These are phyloP conservation scores for Pythium scleroteichum DNA, from an alignment of 352 stramenopile species.

Conservation along the genomic window DNA sequence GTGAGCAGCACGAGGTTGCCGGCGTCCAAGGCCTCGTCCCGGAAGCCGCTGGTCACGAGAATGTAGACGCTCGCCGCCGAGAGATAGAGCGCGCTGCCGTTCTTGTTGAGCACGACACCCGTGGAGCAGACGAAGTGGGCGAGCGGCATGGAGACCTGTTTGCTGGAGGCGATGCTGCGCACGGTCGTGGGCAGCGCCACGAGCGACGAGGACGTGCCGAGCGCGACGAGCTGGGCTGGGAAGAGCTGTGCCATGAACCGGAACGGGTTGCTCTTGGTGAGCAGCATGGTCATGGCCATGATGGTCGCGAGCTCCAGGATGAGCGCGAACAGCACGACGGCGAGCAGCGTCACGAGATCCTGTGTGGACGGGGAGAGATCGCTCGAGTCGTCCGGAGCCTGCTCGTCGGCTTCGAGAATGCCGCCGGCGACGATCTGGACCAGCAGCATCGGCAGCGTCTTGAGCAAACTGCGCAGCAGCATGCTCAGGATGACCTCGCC, in stretches of 20 bases:
- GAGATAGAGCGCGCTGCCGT: slow-evolving; percentile 57
- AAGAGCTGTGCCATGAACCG: slow-evolving; percentile 46
- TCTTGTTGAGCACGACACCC: slow-evolving; percentile 59
- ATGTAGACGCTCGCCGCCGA: slow-evolving; percentile 51
- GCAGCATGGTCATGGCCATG: slow-evolving; percentile 36
- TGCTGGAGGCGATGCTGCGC: slow-evolving; percentile 47
- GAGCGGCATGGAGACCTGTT: slow-evolving; percentile 55
- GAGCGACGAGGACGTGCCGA: slow-evolving; percentile 51
- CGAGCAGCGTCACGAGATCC: slow-evolving; percentile 42
- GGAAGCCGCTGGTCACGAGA: slow-evolving; percentile 30
- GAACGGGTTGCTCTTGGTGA: slow-evolving; percentile 53
- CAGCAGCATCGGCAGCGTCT: slow-evolving; percentile 41
- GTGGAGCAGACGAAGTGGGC: slow-evolving; percentile 56
- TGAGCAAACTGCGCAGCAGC: slow-evolving; percentile 40
- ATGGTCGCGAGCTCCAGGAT: slow-evolving; percentile 41
- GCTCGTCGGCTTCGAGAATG: slow-evolving; percentile 30
- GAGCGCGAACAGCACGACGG: slow-evolving; percentile 49
- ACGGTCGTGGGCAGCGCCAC: slow-evolving; percentile 54
- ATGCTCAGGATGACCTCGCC: slow-evolving; percentile 42
- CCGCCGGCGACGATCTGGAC: slow-evolving; percentile 44
- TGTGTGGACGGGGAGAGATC: slow-evolving; percentile 23
- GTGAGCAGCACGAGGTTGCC: slow-evolving; percentile 35
- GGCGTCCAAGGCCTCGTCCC: slow-evolving; percentile 24
- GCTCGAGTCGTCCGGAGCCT: background rate
- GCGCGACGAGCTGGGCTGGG: slow-evolving; percentile 48